A percentile compares a stretch with the other conserved stretches of the same genome.
Evolutionary conservation across 1,284 basidiomycete species (phyloP).

Genomic region (Mycocalia duriaeana): DNA sequence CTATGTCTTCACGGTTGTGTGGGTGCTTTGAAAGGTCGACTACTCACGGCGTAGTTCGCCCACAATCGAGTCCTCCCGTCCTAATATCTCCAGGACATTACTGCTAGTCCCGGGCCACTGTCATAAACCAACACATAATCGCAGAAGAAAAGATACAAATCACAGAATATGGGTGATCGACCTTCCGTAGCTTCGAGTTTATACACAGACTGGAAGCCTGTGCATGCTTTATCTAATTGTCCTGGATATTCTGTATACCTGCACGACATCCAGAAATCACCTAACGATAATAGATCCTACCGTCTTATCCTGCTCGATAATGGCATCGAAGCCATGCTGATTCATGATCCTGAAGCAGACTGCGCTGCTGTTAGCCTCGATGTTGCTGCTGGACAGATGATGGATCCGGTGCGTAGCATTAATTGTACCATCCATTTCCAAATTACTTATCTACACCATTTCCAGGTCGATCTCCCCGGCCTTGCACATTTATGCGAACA

Average conservation of each 20-base stretch:
- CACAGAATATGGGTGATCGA: no score
- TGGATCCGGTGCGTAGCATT: conserved; percentile 76
- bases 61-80: no score
- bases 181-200: neutral
- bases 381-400: conserved; percentile 92
- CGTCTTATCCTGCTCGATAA: conserved; percentile 83
- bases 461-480: conserved; percentile 84
- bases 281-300: conserved; percentile 76
- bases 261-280: conserved; percentile 69
- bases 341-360: conserved; percentile 87
- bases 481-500: conserved; percentile 95
- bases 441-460: conserved; percentile 1
- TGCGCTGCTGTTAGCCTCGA: conserved; percentile 95
- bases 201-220: neutral
- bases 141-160: no score
- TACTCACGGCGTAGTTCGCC: no score
- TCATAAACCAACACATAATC: no score
- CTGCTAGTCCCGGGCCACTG: no score
- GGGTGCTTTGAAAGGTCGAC: no score
- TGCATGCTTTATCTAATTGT: conserved; percentile 3
- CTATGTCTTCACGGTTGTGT: no score
- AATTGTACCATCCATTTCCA: conserved; percentile 7
- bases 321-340: conserved; percentile 81
- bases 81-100: no score
- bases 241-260: conserved; percentile 54